Percentiles rank a stretch among this genome's conserved stretches.
Conservation (phyloP, 192 early-diverging fungal species). For the Dissophora globulifera region DNA sequence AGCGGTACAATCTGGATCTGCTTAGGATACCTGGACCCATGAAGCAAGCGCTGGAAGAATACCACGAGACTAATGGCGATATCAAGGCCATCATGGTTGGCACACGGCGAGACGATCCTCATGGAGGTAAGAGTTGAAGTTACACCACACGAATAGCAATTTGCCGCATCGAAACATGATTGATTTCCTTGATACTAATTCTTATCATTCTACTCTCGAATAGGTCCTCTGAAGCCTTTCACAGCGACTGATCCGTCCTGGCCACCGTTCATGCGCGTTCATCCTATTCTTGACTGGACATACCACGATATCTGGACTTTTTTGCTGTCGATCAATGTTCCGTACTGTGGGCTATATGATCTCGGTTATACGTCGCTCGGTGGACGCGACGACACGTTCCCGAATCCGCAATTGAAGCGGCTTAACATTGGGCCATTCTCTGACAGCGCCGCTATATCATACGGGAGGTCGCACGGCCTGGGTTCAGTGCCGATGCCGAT, state of each 20-base stretch:
- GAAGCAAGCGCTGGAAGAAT: slow-evolving; percentile 80
- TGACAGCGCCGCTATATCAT: slow-evolving; percentile 47
- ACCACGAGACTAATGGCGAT: slow-evolving; percentile 63
- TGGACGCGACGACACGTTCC: slow-evolving; percentile 81
- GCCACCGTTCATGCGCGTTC: slow-evolving; percentile 91
- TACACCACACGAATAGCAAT: too few species aligned
- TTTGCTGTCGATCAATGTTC: slow-evolving; percentile 69
- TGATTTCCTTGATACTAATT: slow-evolving; percentile 3
- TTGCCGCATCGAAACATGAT: too few species aligned
- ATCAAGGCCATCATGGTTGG: slow-evolving; percentile 86
- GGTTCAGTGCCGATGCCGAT: neutral
- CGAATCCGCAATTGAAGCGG: slow-evolving; percentile 79
- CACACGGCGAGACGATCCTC: slow-evolving; percentile 77
- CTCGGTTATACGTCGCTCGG: slow-evolving; percentile 94
- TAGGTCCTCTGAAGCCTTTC: slow-evolving; percentile 63
- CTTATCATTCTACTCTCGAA: neutral
- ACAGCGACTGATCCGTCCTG: slow-evolving; percentile 86
- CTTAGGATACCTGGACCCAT: slow-evolving; percentile 77
- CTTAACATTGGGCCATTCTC: slow-evolving; percentile 40
- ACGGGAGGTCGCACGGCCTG: slow-evolving; percentile 4
- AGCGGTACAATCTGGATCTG: slow-evolving; percentile 78
- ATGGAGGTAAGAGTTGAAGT: slow-evolving; percentile 61
- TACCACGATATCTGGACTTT: slow-evolving; percentile 89
- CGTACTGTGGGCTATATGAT: slow-evolving; percentile 92
- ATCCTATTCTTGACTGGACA: slow-evolving; percentile 92